phyloP scores from a whole-genome alignment of 2,329 filamentous ascomycete genomes.

The Huntiella abstrusa region DNA sequence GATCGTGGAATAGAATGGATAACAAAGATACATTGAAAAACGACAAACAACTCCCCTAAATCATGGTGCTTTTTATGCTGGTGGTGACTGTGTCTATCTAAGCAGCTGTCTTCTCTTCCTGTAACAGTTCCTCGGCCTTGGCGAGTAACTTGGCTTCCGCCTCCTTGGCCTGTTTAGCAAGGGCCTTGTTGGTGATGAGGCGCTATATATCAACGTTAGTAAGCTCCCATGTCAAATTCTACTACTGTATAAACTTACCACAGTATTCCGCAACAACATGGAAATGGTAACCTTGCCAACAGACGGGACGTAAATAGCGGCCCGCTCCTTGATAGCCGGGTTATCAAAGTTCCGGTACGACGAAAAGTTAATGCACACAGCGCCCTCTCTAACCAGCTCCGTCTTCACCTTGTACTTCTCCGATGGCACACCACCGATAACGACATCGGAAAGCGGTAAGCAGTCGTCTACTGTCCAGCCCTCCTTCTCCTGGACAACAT shows the following conservation, averaged over 20 bases:
- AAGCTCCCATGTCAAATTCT: background rate
- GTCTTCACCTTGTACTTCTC: slow-evolving; percentile 81
- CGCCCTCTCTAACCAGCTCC: slow-evolving; percentile 66
- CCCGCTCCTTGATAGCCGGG: slow-evolving; percentile 79
- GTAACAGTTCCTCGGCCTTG: slow-evolving; percentile 2
- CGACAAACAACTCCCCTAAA: background rate
- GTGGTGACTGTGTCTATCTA: too few species aligned
- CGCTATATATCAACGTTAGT: slow-evolving; percentile 22
- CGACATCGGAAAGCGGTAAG: slow-evolving; percentile 74
- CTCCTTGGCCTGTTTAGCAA: slow-evolving; percentile 23
- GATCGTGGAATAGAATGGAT: background rate
- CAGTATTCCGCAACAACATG: slow-evolving; percentile 68
- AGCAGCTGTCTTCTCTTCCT: slow-evolving; percentile 1
- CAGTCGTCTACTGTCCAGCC: slow-evolving; percentile 66
- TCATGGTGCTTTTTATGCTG: too few species aligned
- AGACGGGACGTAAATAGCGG: slow-evolving; percentile 88
- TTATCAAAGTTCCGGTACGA: slow-evolving; percentile 83
- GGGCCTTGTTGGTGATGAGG: slow-evolving; percentile 25
- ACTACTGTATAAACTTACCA: slow-evolving; percentile 38
- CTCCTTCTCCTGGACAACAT: slow-evolving; percentile 71
- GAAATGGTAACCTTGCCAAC: slow-evolving; percentile 97
- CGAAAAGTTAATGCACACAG: slow-evolving; percentile 97
- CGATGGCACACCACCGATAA: slow-evolving; percentile 80
- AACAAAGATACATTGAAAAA: background rate
- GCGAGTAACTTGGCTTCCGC: slow-evolving; percentile 13